These are phyloP conservation scores for Tricholoma flavovirens DNA, from an alignment of 768 basidiomycete genomes.

Conservation along the genomic window DNA sequence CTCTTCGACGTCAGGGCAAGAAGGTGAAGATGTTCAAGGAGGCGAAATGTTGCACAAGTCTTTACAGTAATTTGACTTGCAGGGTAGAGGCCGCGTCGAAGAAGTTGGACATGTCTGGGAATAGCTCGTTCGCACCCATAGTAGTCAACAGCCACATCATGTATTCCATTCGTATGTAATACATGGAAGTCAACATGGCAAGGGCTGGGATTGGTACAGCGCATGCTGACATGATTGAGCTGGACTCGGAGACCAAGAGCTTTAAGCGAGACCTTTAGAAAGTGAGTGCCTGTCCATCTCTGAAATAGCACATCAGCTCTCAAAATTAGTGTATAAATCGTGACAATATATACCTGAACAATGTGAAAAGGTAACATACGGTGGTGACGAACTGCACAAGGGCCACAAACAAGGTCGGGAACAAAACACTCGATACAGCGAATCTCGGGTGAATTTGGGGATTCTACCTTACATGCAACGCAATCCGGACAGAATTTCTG, in stretches of 20 bases:
- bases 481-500: too few species aligned
- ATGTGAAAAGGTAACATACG: neutral
- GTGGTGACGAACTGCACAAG: neutral
- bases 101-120: conserved; percentile 12
- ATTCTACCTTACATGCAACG: conserved; percentile 1
- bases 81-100: conserved; percentile 15
- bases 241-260: conserved; percentile 11
- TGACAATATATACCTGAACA: conserved; percentile 1
- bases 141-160: conserved; percentile 10
- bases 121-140: conserved; percentile 7
- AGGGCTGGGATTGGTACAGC: conserved; percentile 1
- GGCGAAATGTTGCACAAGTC: conserved; percentile 20
- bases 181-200: neutral
- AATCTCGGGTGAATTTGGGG: neutral
- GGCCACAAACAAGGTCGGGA: conserved; percentile 1
- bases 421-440: conserved; percentile 10
- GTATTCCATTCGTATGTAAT: conserved; percentile 15
- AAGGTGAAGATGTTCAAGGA: conserved; percentile 21
- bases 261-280: conserved; percentile 5
- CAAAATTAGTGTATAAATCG: too few species aligned
- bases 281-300: conserved; percentile 12
- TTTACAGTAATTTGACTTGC: conserved; percentile 12
- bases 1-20: conserved; percentile 23
- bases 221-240: conserved; percentile 9
- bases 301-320: conserved; percentile 3